Base-by-base conservation (phyloP, 805 yeast species). In the Naumovozyma dairenensis region DNA sequence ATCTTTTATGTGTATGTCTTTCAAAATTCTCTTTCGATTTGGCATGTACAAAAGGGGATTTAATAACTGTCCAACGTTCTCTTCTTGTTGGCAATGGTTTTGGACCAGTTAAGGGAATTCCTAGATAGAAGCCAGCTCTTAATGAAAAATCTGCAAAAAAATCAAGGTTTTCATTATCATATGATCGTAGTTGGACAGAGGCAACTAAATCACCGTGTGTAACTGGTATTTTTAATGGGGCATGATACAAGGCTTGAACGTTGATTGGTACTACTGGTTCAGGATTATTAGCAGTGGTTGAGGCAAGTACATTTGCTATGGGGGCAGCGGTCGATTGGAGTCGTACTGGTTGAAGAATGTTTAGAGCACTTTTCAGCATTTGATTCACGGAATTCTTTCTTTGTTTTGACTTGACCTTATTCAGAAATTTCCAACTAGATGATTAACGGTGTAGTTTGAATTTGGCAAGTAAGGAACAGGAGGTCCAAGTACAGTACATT, bases 11-110 rank as follows among this genome's bases (percentile, higher is more conserved):
- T 1, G 97, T 92, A 31, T 73, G 69, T 64, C 97, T 77, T 64
- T 83, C 82, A 62, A 82, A 92, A 66, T 89, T 92, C 64, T 89
- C 94, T 63, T 92, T 92, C 7, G 92, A 71, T 57, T 86, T 87
- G 33, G 96, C 94, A 53, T 84, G 92, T 15, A 82, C 95, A 57
- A 92, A 92, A 1, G 96, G 96, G 3, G 95, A 77, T 56, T 79
- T 74, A 50, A 80, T 86, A 28, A 92, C 95, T 0, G 98, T 92
- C 84, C 95, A 89, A 46, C 86, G 72, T 59, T 89, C 82, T 48
- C 77, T 73, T 53, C 75, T 80, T 3, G 80, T 76, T 42, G 75
- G 80, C 43, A 73, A 57, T 31, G 77, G 82, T 21, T 65, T 67
- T 14, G 89, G 79, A 2, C 86, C 87, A 10, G 77, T 71, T 21